Evolutionary conservation across 257 asterid genomes (phyloP).

Genomic region (Paraleonurus japonicus): DNA sequence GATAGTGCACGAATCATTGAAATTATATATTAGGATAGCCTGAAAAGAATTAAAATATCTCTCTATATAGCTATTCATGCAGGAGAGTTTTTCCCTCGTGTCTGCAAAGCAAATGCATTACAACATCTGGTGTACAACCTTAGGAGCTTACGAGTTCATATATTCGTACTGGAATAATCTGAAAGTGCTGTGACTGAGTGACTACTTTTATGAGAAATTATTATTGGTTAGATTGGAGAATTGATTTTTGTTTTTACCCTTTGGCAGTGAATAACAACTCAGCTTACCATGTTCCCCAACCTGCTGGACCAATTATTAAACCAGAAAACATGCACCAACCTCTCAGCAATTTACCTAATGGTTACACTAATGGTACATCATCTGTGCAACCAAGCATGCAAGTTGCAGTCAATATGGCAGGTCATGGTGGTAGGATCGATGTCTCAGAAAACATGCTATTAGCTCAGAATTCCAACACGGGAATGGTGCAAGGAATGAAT

Average conservation of each 20-base stretch:
- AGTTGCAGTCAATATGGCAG: slow-evolving; percentile 38
- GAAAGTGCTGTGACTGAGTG: not conserved
- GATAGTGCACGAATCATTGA: not conserved
- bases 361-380: slow-evolving; percentile 48
- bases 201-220: not conserved
- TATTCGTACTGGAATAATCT: not conserved
- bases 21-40: not conserved
- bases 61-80: not conserved
- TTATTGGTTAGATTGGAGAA: not conserved
- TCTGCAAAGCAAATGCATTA: not conserved
- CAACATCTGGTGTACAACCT: not conserved
- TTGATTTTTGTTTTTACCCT: not conserved
- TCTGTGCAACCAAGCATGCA: slow-evolving; percentile 49
- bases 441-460: slow-evolving; percentile 39
- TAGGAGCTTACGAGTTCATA: not conserved
- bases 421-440: slow-evolving; percentile 46
- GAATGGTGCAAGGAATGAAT: slow-evolving; percentile 57
- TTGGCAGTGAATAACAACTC: slow-evolving; percentile 50
- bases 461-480: slow-evolving; percentile 54
- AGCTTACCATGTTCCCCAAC: slow-evolving; percentile 43
- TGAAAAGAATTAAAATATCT: not conserved
- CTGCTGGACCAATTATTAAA: slow-evolving; percentile 44
- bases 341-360: slow-evolving; percentile 38
- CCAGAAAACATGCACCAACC: slow-evolving; percentile 54
- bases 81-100: not conserved